Base-by-base conservation (phyloP, 108 stramenopile species). In the Skeletonema tropicum region DNA sequence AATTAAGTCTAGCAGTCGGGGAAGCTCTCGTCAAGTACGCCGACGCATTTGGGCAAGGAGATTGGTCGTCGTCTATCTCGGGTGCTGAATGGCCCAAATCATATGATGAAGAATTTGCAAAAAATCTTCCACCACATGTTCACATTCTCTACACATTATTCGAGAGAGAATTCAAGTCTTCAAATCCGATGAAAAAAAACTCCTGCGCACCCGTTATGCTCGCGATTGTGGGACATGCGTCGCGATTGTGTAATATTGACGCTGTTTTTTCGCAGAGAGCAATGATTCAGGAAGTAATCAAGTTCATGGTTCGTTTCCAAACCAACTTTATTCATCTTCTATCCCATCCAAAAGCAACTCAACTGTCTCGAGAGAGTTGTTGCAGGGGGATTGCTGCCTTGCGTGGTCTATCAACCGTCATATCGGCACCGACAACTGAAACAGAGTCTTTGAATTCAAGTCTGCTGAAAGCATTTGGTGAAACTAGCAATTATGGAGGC, bases 361-460 rank as follows among this genome's bases (percentile, higher is more conserved):
- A 96, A 25, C 69, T 96, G 8, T 81, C 84, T 21, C 73, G 94
- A 9, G 94, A 96, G 57, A 89, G 92, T 78, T 88, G 87, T 62
- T 92, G 90, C 79, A 72, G 84, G 2, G 94, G 94, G 0, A 77
- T 96, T 39, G 89, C 90, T 57, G 94, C 92, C 1, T 92, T 91
- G 36, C 73, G 83, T 23, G 91, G 92, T 36, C 77, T 95, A 17
- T 83, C 76, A 6, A 49, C 62, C 12, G 79, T 5, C 15, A 19
- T 46, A 33, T 33, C n/a, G 9, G 63, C 39, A 42, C 21, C n/a
- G 6, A 45, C 33, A 60, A 45, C 15, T 45, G 52, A 68, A 65
- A 25, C 35, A 30, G 84, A 83, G 3, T 77, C 70, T 6, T 64
- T 93, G 41, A 89, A 89, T 71, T 70, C 66, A 5, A 63, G 75